Percentiles rank a stretch among this genome's conserved stretches.
phyloP scores from a whole-genome alignment of 2,329 filamentous ascomycete genomes.

The Apiospora saccharicola region DNA sequence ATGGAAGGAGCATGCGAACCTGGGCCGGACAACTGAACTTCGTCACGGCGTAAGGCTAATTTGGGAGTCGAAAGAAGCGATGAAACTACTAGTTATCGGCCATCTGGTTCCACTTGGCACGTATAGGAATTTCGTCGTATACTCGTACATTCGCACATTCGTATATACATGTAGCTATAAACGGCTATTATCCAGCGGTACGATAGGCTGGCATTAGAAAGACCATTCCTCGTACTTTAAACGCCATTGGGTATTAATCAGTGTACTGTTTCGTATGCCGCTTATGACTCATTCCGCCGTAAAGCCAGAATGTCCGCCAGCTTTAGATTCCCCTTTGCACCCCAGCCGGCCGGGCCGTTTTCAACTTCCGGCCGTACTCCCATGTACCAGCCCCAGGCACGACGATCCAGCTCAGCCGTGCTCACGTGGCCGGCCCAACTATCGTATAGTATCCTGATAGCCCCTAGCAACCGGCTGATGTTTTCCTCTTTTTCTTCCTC shows the following conservation, averaged over 20 bases:
- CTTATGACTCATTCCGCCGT: constrained; percentile 47
- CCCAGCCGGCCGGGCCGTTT: constrained; percentile 79
- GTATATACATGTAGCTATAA: too few species aligned
- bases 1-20: constrained; percentile 47
- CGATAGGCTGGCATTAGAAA: too few species aligned
- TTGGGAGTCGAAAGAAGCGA: neutral
- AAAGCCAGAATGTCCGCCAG: constrained; percentile 71
- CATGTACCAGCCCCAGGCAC: constrained; percentile 85
- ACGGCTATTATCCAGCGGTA: neutral
- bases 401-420: constrained; percentile 72
- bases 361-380: constrained; percentile 79
- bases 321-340: constrained; percentile 76
- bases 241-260: neutral
- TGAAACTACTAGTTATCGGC: neutral
- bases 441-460: constrained; percentile 73
- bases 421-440: constrained; percentile 76
- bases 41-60: constrained; percentile 30
- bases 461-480: constrained; percentile 72
- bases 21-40: constrained; percentile 47
- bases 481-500: constrained; percentile 73
- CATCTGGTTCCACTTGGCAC: neutral
- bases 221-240: neutral
- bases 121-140: neutral
- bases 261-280: neutral
- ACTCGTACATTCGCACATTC: neutral